Conservation (phyloP, 2,329 filamentous ascomycete species). For the Chrysoporthe deuterocubensis region DNA sequence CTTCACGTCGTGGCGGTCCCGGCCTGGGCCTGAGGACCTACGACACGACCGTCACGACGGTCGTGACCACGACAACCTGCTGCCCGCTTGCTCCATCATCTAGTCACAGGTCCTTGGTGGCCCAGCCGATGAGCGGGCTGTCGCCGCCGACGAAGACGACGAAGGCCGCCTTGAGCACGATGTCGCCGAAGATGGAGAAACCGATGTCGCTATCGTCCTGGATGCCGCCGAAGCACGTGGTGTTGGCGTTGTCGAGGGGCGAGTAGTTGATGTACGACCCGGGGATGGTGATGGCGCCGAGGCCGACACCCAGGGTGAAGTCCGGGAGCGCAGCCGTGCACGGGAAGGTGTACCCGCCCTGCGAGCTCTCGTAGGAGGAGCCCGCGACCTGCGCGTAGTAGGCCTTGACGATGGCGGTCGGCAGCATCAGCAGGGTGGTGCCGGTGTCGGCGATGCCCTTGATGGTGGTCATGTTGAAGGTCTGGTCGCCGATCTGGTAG, state of each 20-base stretch:
- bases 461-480: slow-evolving; percentile 40
- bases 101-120: slow-evolving; percentile 35
- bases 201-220: slow-evolving; percentile 36
- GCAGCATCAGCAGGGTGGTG: slow-evolving; percentile 59
- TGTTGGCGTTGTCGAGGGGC: slow-evolving; percentile 31
- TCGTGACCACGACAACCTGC: slow-evolving; percentile 23
- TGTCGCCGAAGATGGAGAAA: slow-evolving; percentile 39
- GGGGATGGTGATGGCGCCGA: slow-evolving; percentile 39
- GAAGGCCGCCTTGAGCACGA: slow-evolving; percentile 39
- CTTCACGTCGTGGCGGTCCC: too few species aligned
- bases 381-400: slow-evolving; percentile 56
- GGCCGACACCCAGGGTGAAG: slow-evolving; percentile 42
- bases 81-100: slow-evolving; percentile 16
- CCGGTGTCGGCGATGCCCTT: slow-evolving; percentile 63
- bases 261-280: slow-evolving; percentile 45
- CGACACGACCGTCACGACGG: slow-evolving; percentile 15
- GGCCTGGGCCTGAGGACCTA: background rate
- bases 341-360: slow-evolving; percentile 49
- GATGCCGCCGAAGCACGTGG: slow-evolving; percentile 42
- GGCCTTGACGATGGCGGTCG: slow-evolving; percentile 48
- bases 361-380: slow-evolving; percentile 40
- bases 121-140: slow-evolving; percentile 45
- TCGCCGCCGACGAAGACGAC: slow-evolving; percentile 42
- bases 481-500: slow-evolving; percentile 42
- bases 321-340: slow-evolving; percentile 41